Conservation (phyloP, 768 basidiomycete species). For the Postia placenta region DNA sequence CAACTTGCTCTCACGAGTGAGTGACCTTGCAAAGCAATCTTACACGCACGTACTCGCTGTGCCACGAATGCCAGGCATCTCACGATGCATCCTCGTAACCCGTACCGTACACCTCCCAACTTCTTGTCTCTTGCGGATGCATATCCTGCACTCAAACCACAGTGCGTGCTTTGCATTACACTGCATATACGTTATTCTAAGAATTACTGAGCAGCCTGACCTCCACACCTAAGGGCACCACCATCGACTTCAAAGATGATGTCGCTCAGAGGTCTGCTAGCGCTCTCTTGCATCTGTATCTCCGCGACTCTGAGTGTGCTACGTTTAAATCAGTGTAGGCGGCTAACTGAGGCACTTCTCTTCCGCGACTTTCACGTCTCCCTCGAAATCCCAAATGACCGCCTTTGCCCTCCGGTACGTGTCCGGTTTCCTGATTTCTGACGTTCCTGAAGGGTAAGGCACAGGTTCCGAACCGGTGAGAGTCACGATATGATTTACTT, state of each 20-base stretch:
- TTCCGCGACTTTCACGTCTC: conserved; percentile 65
- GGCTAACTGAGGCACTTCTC: conserved; percentile 75
- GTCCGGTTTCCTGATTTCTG: no score
- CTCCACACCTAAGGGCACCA: conserved; percentile 20
- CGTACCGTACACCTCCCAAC: conserved; percentile 44
- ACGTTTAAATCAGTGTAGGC: conserved; percentile 33
- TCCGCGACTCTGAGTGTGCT: conserved; percentile 1
- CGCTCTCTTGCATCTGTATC: background rate
- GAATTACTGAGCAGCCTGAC: conserved; percentile 18
- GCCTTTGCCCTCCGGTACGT: conserved; percentile 84
- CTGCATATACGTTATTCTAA: no score
- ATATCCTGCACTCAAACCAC: conserved; percentile 49
- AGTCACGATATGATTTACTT: background rate
- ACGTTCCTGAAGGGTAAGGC: no score
- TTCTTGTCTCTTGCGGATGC: conserved; percentile 51
- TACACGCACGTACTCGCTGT: no score
- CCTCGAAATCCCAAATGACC: conserved; percentile 56
- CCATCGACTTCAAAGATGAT: conserved; percentile 75
- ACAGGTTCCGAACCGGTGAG: conserved; percentile 72
- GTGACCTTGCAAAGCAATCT: no score
- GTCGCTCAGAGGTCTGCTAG: conserved; percentile 54
- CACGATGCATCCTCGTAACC: conserved; percentile 45
- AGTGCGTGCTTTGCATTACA: conserved; percentile 33
- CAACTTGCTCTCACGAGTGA: no score
- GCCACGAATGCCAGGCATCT: no score